phyloP scores from a whole-genome alignment of 2,329 filamentous ascomycete species.

The Geosmithia morbida region DNA sequence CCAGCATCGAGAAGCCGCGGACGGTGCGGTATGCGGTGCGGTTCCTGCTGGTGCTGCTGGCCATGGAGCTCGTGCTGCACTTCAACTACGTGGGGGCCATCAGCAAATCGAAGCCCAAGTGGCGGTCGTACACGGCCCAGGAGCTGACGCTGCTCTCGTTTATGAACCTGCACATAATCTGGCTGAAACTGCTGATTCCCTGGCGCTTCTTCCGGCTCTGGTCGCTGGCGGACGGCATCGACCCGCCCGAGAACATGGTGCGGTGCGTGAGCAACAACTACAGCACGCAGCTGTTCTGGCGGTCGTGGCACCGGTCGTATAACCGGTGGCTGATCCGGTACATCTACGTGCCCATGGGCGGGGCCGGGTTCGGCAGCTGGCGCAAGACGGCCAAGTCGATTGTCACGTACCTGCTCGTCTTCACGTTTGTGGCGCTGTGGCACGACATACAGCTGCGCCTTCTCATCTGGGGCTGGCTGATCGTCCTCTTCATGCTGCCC shows the following conservation, averaged over 20 bases:
- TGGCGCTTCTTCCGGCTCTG: conserved; percentile 99
- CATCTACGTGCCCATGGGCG: conserved; percentile 84
- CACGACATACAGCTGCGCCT: conserved; percentile 89
- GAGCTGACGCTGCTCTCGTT: conserved; percentile 84
- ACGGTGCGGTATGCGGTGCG: conserved; percentile 73
- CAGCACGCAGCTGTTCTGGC: conserved; percentile 84
- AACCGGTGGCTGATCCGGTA: conserved; percentile 93
- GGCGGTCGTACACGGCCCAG: conserved; percentile 71
- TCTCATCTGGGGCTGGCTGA: conserved; percentile 92
- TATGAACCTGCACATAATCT: conserved; percentile 94
- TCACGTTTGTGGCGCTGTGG: conserved; percentile 96
- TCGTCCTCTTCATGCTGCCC: conserved; percentile 85
- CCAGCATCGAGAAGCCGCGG: conserved; percentile 54
- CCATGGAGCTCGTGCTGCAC: conserved; percentile 86
- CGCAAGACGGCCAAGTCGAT: conserved; percentile 41
- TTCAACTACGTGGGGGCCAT: conserved; percentile 92
- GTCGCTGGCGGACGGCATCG: conserved; percentile 78
- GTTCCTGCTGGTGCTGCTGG: conserved; percentile 64
- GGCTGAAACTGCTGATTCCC: conserved; percentile 90
- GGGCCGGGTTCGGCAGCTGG: conserved; percentile 36
- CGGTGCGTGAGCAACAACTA: conserved; percentile 95
- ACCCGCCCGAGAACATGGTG: conserved; percentile 96
- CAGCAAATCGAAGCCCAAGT: conserved; percentile 63
- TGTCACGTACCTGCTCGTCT: conserved; percentile 68
- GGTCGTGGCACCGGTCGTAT: conserved; percentile 87